A percentile compares a stretch with the other conserved stretches of the same genome.
Evolutionary conservation across 2,329 filamentous ascomycete species (phyloP).

Genomic region (Phoma sp.): DNA sequence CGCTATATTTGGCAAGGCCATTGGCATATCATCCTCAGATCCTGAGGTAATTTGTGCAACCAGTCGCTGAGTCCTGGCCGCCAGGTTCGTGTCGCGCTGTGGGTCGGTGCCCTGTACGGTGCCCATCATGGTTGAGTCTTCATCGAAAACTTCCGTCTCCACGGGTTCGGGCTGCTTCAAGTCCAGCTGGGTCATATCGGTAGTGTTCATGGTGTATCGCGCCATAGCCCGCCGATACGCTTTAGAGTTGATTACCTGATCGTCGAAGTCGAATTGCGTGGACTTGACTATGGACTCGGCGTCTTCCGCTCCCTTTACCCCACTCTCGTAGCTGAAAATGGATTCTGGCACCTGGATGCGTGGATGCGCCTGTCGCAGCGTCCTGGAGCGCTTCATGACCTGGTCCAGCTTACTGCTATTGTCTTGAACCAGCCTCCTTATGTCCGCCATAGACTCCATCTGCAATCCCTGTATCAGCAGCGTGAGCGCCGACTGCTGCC

Average conservation of each 20-base stretch:
- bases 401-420: conserved; percentile 37
- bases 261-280: conserved; percentile 41
- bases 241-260: conserved; percentile 40
- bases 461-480: conserved; percentile 44
- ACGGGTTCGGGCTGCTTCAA: not conserved
- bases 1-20: not conserved
- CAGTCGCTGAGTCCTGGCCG: conserved; percentile 4
- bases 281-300: conserved; percentile 27
- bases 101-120: conserved; percentile 6
- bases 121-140: conserved; percentile 20
- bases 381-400: conserved; percentile 34
- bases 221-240: conserved; percentile 42
- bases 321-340: conserved; percentile 21
- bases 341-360: conserved; percentile 38
- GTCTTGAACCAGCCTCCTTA: conserved; percentile 36
- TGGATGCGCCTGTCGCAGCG: conserved; percentile 35
- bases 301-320: conserved; percentile 14
- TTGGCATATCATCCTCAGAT: not conserved
- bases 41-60: conserved; percentile 3
- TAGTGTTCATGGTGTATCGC: conserved; percentile 15
- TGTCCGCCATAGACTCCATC: conserved; percentile 44
- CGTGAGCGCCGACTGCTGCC: conserved; percentile 41
- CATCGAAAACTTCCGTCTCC: conserved; percentile 14
- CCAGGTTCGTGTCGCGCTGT: not conserved
- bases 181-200: not conserved